A percentile compares a stretch with the other conserved stretches of the same genome.
Conservation (phyloP, 108 stramenopile genomes). For the Cyclotella sp. region DNA sequence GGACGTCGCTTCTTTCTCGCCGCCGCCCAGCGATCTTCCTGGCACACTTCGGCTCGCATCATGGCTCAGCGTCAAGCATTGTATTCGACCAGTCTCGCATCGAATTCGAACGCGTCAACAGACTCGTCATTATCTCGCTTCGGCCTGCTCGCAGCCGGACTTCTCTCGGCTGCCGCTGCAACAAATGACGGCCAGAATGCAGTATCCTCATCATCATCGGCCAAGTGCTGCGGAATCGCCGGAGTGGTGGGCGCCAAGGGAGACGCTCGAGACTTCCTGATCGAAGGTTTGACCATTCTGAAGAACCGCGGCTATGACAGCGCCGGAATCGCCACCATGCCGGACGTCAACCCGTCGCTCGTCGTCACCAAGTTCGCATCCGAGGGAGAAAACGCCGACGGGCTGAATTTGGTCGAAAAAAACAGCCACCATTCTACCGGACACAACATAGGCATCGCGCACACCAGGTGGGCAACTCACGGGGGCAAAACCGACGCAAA, state of each 20-base stretch:
- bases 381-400: slow-evolving; percentile 94
- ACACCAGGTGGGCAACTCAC: slow-evolving; percentile 99
- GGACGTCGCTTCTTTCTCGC: slow-evolving; percentile 42
- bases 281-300: slow-evolving; percentile 95
- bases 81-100: slow-evolving; percentile 9
- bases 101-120: neutral
- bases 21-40: slow-evolving; percentile 29
- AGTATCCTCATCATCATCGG: neutral
- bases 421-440: slow-evolving; percentile 67
- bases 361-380: slow-evolving; percentile 94
- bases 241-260: slow-evolving; percentile 59
- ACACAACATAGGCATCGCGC: slow-evolving; percentile 94
- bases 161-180: slow-evolving; percentile 26
- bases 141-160: slow-evolving; percentile 29
- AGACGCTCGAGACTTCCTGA: slow-evolving; percentile 67
- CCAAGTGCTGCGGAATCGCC: slow-evolving; percentile 67
- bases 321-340: slow-evolving; percentile 95
- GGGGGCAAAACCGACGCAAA: slow-evolving; percentile 99
- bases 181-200: neutral
- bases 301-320: slow-evolving; percentile 99
- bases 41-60: slow-evolving; percentile 16
- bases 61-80: slow-evolving; percentile 31
- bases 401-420: slow-evolving; percentile 86
- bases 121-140: neutral
- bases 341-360: slow-evolving; percentile 27